Percentiles rank a stretch among this genome's conserved stretches.
These are phyloP conservation scores for Barnettozyma sp. DNA, from an alignment of 805 yeast genomes.

Conservation along the genomic window DNA sequence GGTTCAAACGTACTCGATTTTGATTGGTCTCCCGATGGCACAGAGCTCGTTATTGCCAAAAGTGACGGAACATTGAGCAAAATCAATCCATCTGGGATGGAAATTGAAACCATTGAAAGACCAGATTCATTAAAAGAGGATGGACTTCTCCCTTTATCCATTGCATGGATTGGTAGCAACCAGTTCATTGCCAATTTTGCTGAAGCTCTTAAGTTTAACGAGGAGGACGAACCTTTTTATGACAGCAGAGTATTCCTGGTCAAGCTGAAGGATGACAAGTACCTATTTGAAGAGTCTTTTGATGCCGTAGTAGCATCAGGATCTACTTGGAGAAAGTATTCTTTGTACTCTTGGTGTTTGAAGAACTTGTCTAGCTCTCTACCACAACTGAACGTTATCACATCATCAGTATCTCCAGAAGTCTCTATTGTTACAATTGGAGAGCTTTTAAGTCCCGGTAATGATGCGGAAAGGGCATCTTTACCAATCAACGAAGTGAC, in stretches of 20 bases:
- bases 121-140: conserved; percentile 18
- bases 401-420: conserved; percentile 63
- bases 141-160: conserved; percentile 12
- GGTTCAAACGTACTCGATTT: conserved; percentile 20
- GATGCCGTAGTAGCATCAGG: conserved; percentile 51
- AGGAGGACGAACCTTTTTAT: conserved; percentile 26
- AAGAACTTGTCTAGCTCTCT: conserved; percentile 34
- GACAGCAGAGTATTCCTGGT: conserved; percentile 24
- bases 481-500: conserved; percentile 63
- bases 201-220: conserved; percentile 21
- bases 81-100: conserved; percentile 11
- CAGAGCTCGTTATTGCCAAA: conserved; percentile 15
- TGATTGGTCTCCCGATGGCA: conserved; percentile 21
- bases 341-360: conserved; percentile 37
- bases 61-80: conserved; percentile 15
- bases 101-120: conserved; percentile 5
- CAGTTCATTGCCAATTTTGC: conserved; percentile 26
- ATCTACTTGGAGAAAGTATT: conserved; percentile 37
- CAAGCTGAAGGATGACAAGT: neutral
- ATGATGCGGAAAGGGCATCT: conserved; percentile 67
- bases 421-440: conserved; percentile 38
- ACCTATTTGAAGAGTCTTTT: conserved; percentile 28
- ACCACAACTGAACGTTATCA: conserved; percentile 36
- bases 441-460: conserved; percentile 40
- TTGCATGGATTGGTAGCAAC: conserved; percentile 15